Base-by-base conservation (phyloP, 352 stramenopile species). In the Globisporangium alternatum region DNA sequence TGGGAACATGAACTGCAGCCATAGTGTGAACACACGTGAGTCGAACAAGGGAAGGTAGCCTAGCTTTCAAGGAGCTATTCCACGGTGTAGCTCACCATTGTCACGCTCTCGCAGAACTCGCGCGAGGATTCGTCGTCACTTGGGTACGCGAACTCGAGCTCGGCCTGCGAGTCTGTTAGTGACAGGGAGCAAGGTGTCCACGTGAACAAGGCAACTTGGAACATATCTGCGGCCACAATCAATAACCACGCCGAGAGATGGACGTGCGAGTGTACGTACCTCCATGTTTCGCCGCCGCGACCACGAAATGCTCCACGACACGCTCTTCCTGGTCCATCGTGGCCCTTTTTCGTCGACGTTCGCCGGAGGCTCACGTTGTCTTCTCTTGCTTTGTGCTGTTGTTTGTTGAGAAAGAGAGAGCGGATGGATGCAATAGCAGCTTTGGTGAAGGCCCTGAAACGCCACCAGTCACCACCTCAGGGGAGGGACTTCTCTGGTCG, bases 21-120 rank as follows among this genome's bases (percentile, higher is more conserved):
- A 45, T 13, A 37, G 17, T 15, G 28, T 5, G 25, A 33, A 6
- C 12, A 54, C 17, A 30, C 2, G 8, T 35, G 3, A 58, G 17
- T 19, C 22, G 8, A 17, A 56, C 10, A 12, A 10, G 19, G 6
- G 25, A 30, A 13, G 15, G 2, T 35, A 19, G 12, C 13, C 2
- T 19, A 10, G n/a, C 51, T 0, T 39, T 5, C 47, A 53, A 17
- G 25, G 7, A 25, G 21, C 21, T 7, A 33, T 28, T 28, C 25
- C 25, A 28, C 25, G 2, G 25, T 21, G 17, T 22, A n/a, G 10
- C 47, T 25, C 65, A 83, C 78, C 75, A 87, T 79, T 5, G 75
- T 70, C 12, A 83, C 67, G 59, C 71, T 83, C 60, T 79, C 65
- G 56, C 73, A 80, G 28, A 84, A 83, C 17, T 87, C 78, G 22